phyloP scores from a whole-genome alignment of 768 basidiomycete genomes.

The Inosperma sp. region DNA sequence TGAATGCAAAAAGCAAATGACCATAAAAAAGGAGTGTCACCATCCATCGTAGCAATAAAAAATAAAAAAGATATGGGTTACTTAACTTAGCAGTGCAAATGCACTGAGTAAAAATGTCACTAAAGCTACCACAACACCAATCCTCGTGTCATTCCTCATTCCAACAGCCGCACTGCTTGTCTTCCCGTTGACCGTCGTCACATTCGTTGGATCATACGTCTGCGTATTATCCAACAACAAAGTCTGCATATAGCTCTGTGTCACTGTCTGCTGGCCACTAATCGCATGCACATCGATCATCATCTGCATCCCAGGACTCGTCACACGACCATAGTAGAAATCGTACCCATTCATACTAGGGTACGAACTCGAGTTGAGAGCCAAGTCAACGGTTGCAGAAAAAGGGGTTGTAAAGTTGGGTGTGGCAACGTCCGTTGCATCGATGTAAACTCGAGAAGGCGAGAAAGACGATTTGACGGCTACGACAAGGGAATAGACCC shows the following conservation, averaged over 20 bases:
- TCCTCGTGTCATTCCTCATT: background rate
- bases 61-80: no score
- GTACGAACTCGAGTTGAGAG: slow-evolving; percentile 24
- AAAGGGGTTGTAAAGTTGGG: slow-evolving; percentile 26
- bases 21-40: no score
- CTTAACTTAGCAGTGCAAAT: no score
- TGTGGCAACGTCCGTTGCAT: slow-evolving; percentile 30
- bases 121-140: background rate
- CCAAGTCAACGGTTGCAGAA: slow-evolving; percentile 28
- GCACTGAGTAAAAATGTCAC: background rate
- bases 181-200: slow-evolving; percentile 16
- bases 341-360: slow-evolving; percentile 31
- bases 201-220: slow-evolving; percentile 21
- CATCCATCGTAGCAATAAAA: no score
- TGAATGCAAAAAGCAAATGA: no score
- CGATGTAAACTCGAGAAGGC: slow-evolving; percentile 34
- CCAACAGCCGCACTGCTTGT: slow-evolving; percentile 11
- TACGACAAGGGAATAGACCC: slow-evolving; percentile 21
- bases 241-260: slow-evolving; percentile 27
- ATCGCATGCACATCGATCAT: slow-evolving; percentile 27
- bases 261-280: slow-evolving; percentile 21
- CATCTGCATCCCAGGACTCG: slow-evolving; percentile 27
- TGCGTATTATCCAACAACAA: slow-evolving; percentile 28
- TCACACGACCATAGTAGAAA: slow-evolving; percentile 30
- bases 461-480: slow-evolving; percentile 28